Evolutionary conservation across 257 asterid species (phyloP).

Genomic region (Knoxia roxburghii): DNA sequence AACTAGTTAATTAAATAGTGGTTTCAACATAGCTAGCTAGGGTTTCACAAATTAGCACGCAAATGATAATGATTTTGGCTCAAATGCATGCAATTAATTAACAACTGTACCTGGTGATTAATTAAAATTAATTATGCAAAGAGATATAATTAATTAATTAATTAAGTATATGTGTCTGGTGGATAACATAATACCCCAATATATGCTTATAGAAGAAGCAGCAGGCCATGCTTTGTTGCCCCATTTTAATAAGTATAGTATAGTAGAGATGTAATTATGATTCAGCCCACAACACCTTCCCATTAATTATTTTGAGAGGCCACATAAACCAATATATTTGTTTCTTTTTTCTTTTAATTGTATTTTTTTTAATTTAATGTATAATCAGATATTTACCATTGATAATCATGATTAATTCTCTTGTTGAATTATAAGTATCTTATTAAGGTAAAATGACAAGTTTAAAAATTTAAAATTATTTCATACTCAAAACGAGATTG

Average conservation of each 20-base stretch:
- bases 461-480: too few species aligned
- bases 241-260: neutral
- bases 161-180: constrained; percentile 1
- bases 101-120: constrained; percentile 10
- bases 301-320: neutral
- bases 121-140: neutral
- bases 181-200: constrained; percentile 2
- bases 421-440: too few species aligned
- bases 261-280: neutral
- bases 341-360: neutral
- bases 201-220: constrained; percentile 10
- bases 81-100: constrained; percentile 5
- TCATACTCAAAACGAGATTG: too few species aligned
- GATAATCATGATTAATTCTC: too few species aligned
- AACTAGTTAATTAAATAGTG: neutral
- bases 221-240: neutral
- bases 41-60: constrained; percentile 12
- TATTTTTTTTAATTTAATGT: too few species aligned
- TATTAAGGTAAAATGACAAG: too few species aligned
- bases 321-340: neutral
- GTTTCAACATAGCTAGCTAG: neutral
- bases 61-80: constrained; percentile 18
- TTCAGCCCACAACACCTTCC: neutral
- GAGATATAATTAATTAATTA: too few species aligned
- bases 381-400: too few species aligned